Evolutionary conservation across 2,329 filamentous ascomycete genomes (phyloP).

Genomic region (Rachicladosporium sp.): DNA sequence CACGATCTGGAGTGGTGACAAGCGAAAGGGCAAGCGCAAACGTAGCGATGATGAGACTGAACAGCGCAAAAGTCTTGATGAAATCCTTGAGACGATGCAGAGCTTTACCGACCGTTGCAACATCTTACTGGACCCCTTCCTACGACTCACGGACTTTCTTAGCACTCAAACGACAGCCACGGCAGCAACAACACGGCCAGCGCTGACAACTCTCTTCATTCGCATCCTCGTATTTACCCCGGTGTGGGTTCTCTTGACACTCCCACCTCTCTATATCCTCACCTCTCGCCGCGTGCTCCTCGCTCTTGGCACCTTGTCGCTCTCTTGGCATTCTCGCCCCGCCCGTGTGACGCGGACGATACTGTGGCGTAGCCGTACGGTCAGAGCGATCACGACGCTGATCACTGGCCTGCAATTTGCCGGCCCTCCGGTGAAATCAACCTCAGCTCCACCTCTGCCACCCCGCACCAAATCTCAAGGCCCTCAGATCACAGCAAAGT

Average conservation of each 20-base stretch:
- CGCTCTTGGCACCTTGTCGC: slow-evolving; percentile 69
- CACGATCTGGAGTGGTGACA: slow-evolving; percentile 61
- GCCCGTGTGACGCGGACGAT: slow-evolving; percentile 75
- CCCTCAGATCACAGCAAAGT: slow-evolving; percentile 36
- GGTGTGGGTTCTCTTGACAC: slow-evolving; percentile 70
- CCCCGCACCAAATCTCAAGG: slow-evolving; percentile 28
- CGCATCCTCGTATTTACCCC: slow-evolving; percentile 80
- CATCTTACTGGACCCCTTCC: slow-evolving; percentile 75
- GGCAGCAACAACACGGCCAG: slow-evolving; percentile 79
- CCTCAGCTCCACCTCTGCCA: slow-evolving; percentile 13
- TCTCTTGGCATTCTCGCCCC: slow-evolving; percentile 87
- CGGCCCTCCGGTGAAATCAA: slow-evolving; percentile 20
- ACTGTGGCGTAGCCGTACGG: slow-evolving; percentile 72
- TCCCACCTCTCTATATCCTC: slow-evolving; percentile 73
- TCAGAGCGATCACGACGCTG: slow-evolving; percentile 56
- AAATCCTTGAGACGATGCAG: slow-evolving; percentile 89
- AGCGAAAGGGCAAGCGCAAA: slow-evolving; percentile 39
- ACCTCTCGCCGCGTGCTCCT: slow-evolving; percentile 76
- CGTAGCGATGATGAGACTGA: slow-evolving; percentile 32
- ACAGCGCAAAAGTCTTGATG: slow-evolving; percentile 80
- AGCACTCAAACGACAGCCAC: slow-evolving; percentile 74
- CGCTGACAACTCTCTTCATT: slow-evolving; percentile 78
- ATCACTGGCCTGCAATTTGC: slow-evolving; percentile 73
- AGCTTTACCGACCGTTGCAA: slow-evolving; percentile 87
- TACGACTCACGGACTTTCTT: slow-evolving; percentile 83